phyloP scores from a whole-genome alignment of 805 yeast species.

The Wickerhamiella slavikovae region DNA sequence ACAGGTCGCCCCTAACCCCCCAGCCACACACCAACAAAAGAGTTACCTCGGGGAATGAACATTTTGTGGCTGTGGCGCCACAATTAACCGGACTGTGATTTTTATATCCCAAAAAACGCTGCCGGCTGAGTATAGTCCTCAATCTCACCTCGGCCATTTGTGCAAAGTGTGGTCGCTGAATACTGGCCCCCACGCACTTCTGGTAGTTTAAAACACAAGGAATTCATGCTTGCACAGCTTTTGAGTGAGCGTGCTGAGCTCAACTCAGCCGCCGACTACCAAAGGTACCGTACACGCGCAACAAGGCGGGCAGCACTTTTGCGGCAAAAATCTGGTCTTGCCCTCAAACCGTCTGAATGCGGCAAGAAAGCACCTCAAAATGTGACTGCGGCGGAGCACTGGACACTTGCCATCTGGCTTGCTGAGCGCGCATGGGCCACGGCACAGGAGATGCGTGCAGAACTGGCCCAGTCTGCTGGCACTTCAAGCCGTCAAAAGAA shows the following conservation, averaged over 20 bases:
- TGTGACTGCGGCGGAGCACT: constrained; percentile 27
- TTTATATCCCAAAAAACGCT: no score
- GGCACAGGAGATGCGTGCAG: constrained; percentile 40
- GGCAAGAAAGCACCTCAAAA: constrained; percentile 20
- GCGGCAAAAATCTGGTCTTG: constrained; percentile 42
- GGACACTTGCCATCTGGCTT: constrained; percentile 36
- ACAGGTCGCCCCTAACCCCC: no score
- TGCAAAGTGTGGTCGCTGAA: no score
- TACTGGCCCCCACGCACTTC: no score
- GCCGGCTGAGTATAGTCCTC: no score
- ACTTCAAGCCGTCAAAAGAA: constrained; percentile 26
- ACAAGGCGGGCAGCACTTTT: constrained; percentile 39
- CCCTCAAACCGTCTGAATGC: constrained; percentile 45
- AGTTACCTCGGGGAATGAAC: no score
- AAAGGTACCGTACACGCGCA: constrained; percentile 41
- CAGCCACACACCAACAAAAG: no score
- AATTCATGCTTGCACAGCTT: constrained; percentile 5
- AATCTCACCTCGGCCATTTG: no score
- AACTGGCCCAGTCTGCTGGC: constrained; percentile 30
- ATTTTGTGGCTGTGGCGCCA: no score
- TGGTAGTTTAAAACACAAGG: background rate
- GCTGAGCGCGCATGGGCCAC: constrained; percentile 61
- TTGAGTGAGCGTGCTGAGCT: constrained; percentile 18
- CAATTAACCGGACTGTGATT: no score
- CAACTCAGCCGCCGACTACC: constrained; percentile 46